Evolutionary conservation across 345 rosid genomes (phyloP).

Genomic region (Erucastrum elatum): DNA sequence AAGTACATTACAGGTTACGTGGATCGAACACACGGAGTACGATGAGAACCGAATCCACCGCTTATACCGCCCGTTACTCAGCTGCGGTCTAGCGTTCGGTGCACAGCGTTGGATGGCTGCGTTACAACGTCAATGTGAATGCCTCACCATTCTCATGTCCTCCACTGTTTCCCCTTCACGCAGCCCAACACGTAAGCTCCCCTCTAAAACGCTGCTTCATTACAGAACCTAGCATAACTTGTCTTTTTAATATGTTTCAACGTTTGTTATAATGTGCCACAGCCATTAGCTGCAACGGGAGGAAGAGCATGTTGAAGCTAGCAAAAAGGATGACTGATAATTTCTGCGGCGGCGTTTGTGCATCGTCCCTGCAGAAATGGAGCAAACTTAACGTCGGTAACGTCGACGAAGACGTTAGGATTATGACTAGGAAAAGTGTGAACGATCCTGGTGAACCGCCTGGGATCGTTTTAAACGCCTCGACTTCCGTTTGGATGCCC

Average conservation of each 20-base stretch:
- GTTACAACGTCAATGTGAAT: slow-evolving; percentile 90
- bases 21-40: slow-evolving; percentile 97
- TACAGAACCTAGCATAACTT: background rate
- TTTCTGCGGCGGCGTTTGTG: slow-evolving; percentile 94
- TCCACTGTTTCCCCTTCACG: slow-evolving; percentile 49
- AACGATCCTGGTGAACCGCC: slow-evolving; percentile 96
- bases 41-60: slow-evolving; percentile 74
- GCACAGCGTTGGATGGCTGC: slow-evolving; percentile 93
- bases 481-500: slow-evolving; percentile 93
- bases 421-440: slow-evolving; percentile 83
- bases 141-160: slow-evolving; percentile 91
- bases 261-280: background rate
- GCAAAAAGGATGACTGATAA: slow-evolving; percentile 93
- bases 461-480: slow-evolving; percentile 82
- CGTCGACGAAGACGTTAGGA: slow-evolving; percentile 82
- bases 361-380: slow-evolving; percentile 86
- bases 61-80: slow-evolving; percentile 62
- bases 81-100: slow-evolving; percentile 84
- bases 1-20: slow-evolving; percentile 63
- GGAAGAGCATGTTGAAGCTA: slow-evolving; percentile 91
- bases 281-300: slow-evolving; percentile 53
- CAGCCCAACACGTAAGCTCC: slow-evolving; percentile 49
- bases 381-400: slow-evolving; percentile 68
- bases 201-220: background rate
- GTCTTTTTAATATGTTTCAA: background rate